These are phyloP conservation scores for Rhodotorula graminis DNA, from an alignment of 768 basidiomycete genomes.

Conservation along the genomic window DNA sequence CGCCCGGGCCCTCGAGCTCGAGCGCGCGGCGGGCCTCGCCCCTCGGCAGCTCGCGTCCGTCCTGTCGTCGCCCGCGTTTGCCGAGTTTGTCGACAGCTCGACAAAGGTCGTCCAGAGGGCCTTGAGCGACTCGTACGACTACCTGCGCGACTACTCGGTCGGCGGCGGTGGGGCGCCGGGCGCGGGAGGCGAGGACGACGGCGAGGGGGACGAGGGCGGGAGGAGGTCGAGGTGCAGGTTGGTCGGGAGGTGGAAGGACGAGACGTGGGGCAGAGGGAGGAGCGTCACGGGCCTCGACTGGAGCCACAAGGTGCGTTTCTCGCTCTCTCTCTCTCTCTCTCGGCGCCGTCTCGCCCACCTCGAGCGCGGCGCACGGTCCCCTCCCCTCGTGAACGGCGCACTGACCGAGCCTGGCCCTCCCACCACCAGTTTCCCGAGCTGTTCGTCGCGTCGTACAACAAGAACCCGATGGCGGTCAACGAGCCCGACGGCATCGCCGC, in stretches of 20 bases:
- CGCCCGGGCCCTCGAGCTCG: slow-evolving; percentile 79
- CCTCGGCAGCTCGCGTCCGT: slow-evolving; percentile 80
- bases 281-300: slow-evolving; percentile 96
- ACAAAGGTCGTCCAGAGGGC: slow-evolving; percentile 94
- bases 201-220: slow-evolving; percentile 61
- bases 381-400: too few species aligned
- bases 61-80: slow-evolving; percentile 79
- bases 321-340: too few species aligned
- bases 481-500: slow-evolving; percentile 96
- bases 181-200: slow-evolving; percentile 92
- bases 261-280: slow-evolving; percentile 82
- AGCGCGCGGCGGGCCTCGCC: slow-evolving; percentile 67
- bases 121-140: slow-evolving; percentile 91
- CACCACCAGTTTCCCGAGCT: slow-evolving; percentile 79
- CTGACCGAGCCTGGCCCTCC: slow-evolving; percentile 1
- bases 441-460: slow-evolving; percentile 93
- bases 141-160: slow-evolving; percentile 92
- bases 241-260: slow-evolving; percentile 91
- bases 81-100: slow-evolving; percentile 88
- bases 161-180: slow-evolving; percentile 50
- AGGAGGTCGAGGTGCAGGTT: slow-evolving; percentile 63
- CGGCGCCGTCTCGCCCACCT: too few species aligned
- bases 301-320: slow-evolving; percentile 87
- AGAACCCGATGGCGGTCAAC: slow-evolving; percentile 84
- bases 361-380: too few species aligned